Evolutionary conservation across 176 grass and related monocot species (phyloP).

Genomic region (Poa pratensis): DNA sequence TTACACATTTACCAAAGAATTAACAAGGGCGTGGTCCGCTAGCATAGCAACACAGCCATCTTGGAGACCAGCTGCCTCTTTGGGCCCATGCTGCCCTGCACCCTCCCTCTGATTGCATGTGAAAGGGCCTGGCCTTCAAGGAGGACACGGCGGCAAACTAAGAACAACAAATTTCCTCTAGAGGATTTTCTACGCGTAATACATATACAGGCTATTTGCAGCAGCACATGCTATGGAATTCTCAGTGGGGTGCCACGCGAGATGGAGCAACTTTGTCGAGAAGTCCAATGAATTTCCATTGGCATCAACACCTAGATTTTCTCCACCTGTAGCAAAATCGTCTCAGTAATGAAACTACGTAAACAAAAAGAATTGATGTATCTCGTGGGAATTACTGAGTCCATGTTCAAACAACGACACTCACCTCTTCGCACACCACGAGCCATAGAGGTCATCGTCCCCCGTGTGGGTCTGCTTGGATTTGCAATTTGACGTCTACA

Average conservation of each 20-base stretch:
- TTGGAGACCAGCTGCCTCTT: constrained; percentile 42
- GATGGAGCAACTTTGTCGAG: constrained; percentile 82
- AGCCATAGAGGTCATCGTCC: constrained; percentile 61
- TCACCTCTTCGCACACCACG: constrained; percentile 75
- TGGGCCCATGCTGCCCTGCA: constrained; percentile 34
- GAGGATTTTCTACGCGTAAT: constrained; percentile 72
- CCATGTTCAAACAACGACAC: constrained; percentile 10
- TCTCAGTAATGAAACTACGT: constrained; percentile 8
- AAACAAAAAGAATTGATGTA: constrained; percentile 21
- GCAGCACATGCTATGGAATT: constrained; percentile 95
- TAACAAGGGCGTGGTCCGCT: constrained; percentile 33
- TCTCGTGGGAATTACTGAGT: neutral
- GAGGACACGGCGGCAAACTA: constrained; percentile 34
- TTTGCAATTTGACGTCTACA: constrained; percentile 76
- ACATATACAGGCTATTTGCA: constrained; percentile 99
- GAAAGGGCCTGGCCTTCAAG: constrained; percentile 18
- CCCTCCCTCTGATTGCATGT: constrained; percentile 39
- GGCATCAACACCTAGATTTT: constrained; percentile 67
- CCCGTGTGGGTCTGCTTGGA: constrained; percentile 56
- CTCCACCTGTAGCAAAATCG: constrained; percentile 62
- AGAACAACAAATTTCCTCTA: constrained; percentile 52
- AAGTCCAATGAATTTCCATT: constrained; percentile 90
- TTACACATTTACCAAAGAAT: constrained; percentile 90
- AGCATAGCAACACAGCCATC: constrained; percentile 39
- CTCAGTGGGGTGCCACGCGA: constrained; percentile 87